phyloP scores from a whole-genome alignment of 1,284 basidiomycete species.

The Volvariella volvacea region DNA sequence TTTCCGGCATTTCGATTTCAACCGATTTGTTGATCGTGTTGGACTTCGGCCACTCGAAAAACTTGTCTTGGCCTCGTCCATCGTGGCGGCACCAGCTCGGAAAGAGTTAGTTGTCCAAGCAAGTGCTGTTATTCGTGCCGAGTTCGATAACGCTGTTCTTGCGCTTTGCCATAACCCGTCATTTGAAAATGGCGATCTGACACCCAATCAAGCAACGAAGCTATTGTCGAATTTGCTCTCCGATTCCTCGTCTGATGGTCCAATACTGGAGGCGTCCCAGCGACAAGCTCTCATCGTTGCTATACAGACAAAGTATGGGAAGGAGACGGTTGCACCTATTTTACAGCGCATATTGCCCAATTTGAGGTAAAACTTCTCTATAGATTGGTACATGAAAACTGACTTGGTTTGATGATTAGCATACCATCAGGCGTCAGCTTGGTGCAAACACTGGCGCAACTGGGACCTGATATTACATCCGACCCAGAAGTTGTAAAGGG shows the following conservation, averaged over 20 bases:
- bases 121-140: slow-evolving; percentile 54
- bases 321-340: slow-evolving; percentile 39
- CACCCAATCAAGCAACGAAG: slow-evolving; percentile 67
- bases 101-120: slow-evolving; percentile 70
- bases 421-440: slow-evolving; percentile 59
- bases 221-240: slow-evolving; percentile 76
- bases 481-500: slow-evolving; percentile 66
- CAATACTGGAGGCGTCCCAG: slow-evolving; percentile 63
- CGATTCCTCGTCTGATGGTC: slow-evolving; percentile 55
- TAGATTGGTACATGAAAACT: slow-evolving; percentile 7
- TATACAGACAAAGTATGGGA: slow-evolving; percentile 70
- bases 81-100: slow-evolving; percentile 62
- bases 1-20: slow-evolving; percentile 74
- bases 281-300: slow-evolving; percentile 67
- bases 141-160: slow-evolving; percentile 71
- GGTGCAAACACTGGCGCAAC: slow-evolving; percentile 65
- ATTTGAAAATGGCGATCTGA: slow-evolving; percentile 76
- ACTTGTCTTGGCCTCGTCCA: slow-evolving; percentile 68
- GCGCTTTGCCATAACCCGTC: slow-evolving; percentile 69
- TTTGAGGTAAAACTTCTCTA: slow-evolving; percentile 44
- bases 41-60: slow-evolving; percentile 75
- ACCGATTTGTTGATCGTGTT: slow-evolving; percentile 71
- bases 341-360: slow-evolving; percentile 50
- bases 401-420: slow-evolving; percentile 29
- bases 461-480: slow-evolving; percentile 70